Evolutionary conservation across 163 green algal genomes (phyloP), one percentile per base, ranked within the genome.

Genomic region (Trebouxiophyceae sp.): DNA sequence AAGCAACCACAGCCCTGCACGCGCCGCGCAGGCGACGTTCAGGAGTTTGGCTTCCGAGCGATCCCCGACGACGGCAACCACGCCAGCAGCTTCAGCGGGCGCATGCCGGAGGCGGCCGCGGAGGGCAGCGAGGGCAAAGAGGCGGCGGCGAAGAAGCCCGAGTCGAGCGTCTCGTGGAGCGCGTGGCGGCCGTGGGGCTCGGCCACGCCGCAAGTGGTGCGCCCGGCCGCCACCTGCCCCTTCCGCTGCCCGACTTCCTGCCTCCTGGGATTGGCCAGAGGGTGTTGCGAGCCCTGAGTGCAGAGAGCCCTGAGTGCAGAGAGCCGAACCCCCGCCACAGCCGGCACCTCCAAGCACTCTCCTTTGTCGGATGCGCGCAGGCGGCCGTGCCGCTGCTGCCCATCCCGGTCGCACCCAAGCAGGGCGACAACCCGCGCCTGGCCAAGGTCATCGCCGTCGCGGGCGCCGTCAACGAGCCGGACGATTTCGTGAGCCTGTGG

Each of bases 11-110:
- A n/a, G 39, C 16, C 39, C 16, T 50, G 39, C 6, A 39, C 1
- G 6, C 68, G 54, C 6, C 30, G 12, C 67, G 63, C 58, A 72
- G 80, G 74, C 0, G 79, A 84, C 22, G 67, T 94, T 0, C 80
- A 70, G n/a, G 84, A 94, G 67, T 92, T 93, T 78, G 86, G 84
- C 0, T 94, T 94, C 63, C 73, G 67, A 50, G 71, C 80, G 58
- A 54, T 94, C 3, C 60, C 67, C 8, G 56, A 62, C 24, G 30
- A 62, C 8, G 29, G 6, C 6, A 24, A 24, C 16, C 23, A 30
- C 47, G 19, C 19, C 47, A 30, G 12, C 47, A 1, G 50, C 63
- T 47, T 57, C 22, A 12, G 12, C 39, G 39, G 8, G 12, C 12
- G 16, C 33, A 5, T 34, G 22, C 8, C 23, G 31, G 28, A 58